Percentiles rank a stretch among this genome's conserved stretches.
Conservation (phyloP, 2,329 filamentous ascomycete species). For the Ophiostoma sp. region DNA sequence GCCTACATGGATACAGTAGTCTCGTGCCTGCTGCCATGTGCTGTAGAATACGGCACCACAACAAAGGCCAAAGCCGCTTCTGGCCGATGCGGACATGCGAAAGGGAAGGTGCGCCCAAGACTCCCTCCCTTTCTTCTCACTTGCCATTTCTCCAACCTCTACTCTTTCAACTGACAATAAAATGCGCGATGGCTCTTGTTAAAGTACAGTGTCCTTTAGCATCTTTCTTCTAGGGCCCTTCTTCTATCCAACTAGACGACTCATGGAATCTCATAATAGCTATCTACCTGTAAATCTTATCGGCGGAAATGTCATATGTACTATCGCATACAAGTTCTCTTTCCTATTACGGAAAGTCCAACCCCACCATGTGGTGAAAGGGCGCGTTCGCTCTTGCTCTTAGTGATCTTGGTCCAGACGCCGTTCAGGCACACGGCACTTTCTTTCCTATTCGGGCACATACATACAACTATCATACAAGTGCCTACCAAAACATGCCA, state of each 20-base stretch:
- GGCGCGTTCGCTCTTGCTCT: background rate
- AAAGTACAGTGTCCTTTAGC: too few relatives aligned
- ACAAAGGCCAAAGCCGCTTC: constrained; percentile 2
- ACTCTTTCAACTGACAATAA: background rate
- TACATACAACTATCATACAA: background rate
- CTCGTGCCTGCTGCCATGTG: constrained; percentile 1
- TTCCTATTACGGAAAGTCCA: constrained; percentile 12
- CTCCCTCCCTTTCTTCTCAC: background rate
- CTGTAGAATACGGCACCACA: background rate
- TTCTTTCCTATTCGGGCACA: constrained; percentile 11
- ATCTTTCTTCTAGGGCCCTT: background rate
- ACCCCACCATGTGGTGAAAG: background rate
- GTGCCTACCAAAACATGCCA: background rate
- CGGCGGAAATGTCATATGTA: background rate
- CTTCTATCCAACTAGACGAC: background rate
- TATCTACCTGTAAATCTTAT: background rate
- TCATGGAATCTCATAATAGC: background rate
- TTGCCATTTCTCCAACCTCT: background rate
- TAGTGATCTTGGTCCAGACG: background rate
- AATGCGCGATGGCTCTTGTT: too few relatives aligned
- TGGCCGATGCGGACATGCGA: background rate
- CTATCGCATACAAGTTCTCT: background rate
- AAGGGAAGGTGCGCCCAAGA: constrained; percentile 4
- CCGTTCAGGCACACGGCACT: constrained; percentile 6
- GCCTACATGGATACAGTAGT: background rate